Percentiles rank a stretch among this genome's conserved stretches.
phyloP scores from a whole-genome alignment of 2,329 filamentous ascomycete species.

The Elsinoe fawcettii region DNA sequence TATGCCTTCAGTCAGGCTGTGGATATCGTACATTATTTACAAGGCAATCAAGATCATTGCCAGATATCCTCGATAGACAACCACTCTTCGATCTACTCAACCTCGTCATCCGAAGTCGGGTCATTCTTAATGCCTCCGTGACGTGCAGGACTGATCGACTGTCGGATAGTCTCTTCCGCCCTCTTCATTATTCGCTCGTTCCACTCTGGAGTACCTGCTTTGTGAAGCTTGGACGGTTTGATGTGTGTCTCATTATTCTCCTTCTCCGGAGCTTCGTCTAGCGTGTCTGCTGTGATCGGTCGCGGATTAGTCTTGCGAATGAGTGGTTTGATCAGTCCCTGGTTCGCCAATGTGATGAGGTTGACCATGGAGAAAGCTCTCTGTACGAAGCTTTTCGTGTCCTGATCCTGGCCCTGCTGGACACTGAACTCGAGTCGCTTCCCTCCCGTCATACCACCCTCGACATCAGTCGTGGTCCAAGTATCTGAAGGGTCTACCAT shows the following conservation, averaged over 20 bases:
- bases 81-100: background rate
- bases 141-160: background rate
- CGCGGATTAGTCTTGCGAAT: background rate
- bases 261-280: background rate
- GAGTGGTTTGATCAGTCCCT: background rate
- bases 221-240: background rate
- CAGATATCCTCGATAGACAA: background rate
- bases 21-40: background rate
- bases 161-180: background rate
- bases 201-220: background rate
- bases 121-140: background rate
- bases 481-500: background rate
- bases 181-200: background rate
- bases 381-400: background rate
- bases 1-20: background rate
- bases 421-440: constrained; percentile 9
- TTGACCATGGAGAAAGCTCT: constrained; percentile 6
- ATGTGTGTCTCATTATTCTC: background rate
- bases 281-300: background rate
- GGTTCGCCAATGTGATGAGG: background rate
- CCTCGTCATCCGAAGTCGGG: background rate
- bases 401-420: background rate
- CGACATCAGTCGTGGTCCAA: background rate
- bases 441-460: constrained; percentile 16
- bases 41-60: background rate